Evolutionary conservation across 2,329 filamentous ascomycete genomes (phyloP).

Genomic region (Zymoseptoria pseudotritici): DNA sequence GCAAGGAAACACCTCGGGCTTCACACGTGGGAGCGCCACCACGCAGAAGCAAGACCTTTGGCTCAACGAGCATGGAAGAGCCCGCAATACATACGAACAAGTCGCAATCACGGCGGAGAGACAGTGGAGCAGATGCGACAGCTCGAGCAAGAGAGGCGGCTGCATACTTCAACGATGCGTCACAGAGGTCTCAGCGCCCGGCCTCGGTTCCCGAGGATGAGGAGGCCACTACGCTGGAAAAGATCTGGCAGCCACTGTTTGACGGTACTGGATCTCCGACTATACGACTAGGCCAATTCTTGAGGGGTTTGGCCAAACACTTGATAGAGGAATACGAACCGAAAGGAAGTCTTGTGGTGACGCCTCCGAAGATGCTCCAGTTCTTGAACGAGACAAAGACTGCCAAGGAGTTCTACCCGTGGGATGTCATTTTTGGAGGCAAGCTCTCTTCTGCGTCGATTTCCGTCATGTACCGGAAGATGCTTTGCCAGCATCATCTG

Average conservation of each 20-base stretch:
- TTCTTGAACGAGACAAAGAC: slow-evolving; percentile 65
- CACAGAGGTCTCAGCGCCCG: not conserved
- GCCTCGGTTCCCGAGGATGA: slow-evolving; percentile 17
- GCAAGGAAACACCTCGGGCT: slow-evolving; percentile 17
- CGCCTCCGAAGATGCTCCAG: slow-evolving; percentile 64
- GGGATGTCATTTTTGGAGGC: slow-evolving; percentile 43
- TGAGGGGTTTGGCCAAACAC: slow-evolving; percentile 66
- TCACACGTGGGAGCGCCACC: slow-evolving; percentile 8
- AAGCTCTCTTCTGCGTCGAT: slow-evolving; percentile 35
- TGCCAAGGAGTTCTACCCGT: slow-evolving; percentile 59
- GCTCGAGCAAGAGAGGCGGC: slow-evolving; percentile 5
- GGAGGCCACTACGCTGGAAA: slow-evolving; percentile 56
- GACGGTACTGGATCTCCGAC: slow-evolving; percentile 61
- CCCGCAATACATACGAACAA: slow-evolving; percentile 1
- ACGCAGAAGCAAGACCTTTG: slow-evolving; percentile 15
- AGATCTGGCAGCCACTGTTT: slow-evolving; percentile 71
- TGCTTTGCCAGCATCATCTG: slow-evolving; percentile 44
- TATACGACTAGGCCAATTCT: slow-evolving; percentile 58
- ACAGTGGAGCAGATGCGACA: slow-evolving; percentile 9
- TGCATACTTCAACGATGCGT: slow-evolving; percentile 1
- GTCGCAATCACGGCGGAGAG: slow-evolving; percentile 7
- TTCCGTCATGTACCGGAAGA: slow-evolving; percentile 40
- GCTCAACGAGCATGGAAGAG: slow-evolving; percentile 2
- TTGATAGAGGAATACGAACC: slow-evolving; percentile 65
- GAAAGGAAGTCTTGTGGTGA: slow-evolving; percentile 61